phyloP scores from a whole-genome alignment of 306 rosid genomes.

The Rubus parviflorus region DNA sequence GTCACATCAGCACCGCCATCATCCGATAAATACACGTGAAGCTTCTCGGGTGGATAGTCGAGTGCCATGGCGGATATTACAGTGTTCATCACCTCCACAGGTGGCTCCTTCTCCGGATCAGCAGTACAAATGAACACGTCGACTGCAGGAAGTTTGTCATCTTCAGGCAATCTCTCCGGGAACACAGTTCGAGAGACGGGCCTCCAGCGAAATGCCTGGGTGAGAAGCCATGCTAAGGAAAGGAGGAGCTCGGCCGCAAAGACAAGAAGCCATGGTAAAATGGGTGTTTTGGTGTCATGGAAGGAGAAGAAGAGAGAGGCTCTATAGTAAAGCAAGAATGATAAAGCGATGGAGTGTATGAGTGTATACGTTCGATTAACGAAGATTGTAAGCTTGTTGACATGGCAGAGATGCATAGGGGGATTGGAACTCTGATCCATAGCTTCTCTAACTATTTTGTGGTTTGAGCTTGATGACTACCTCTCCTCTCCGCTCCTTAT shows the following conservation, averaged over 20 bases:
- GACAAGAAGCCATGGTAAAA: constrained; percentile 51
- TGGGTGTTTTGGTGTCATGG: constrained; percentile 25
- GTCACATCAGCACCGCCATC: constrained; percentile 63
- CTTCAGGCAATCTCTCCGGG: constrained; percentile 54
- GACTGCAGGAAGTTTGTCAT: constrained; percentile 52
- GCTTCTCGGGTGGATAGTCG: constrained; percentile 67
- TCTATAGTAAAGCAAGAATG: constrained; percentile 54
- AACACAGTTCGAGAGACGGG: constrained; percentile 51
- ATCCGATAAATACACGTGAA: constrained; percentile 70
- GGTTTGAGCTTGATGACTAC: neutral
- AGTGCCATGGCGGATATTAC: constrained; percentile 73
- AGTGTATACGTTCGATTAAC: constrained; percentile 46
- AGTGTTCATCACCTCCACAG: constrained; percentile 66
- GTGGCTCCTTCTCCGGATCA: constrained; percentile 69
- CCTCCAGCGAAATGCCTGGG: constrained; percentile 55
- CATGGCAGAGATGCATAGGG: constrained; percentile 45
- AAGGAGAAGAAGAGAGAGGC: constrained; percentile 33
- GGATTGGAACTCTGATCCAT: constrained; percentile 41
- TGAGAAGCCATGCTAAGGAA: constrained; percentile 60
- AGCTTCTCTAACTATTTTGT: neutral
- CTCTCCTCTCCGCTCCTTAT: neutral
- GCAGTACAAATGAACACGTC: constrained; percentile 75
- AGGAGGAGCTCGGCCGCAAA: constrained; percentile 59
- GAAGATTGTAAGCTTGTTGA: constrained; percentile 38
- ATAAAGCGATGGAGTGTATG: constrained; percentile 50